phyloP scores from a whole-genome alignment of 345 rosid species.

The Trapa incisa region DNA sequence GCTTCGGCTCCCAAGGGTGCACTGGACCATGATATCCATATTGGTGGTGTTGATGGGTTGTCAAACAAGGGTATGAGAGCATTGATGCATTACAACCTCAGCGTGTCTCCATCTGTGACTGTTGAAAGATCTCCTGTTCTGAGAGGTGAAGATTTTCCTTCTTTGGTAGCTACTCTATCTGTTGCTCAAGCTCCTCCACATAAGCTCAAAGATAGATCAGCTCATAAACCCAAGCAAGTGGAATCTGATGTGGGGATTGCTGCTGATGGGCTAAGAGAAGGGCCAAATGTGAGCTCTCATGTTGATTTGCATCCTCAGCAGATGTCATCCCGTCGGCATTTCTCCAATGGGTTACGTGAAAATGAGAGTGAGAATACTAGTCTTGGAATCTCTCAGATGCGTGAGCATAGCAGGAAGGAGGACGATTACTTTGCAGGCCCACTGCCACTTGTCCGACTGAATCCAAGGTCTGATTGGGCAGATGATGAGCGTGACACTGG shows the following conservation, averaged over 20 bases:
- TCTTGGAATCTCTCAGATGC: slow-evolving; percentile 23
- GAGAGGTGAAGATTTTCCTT: slow-evolving; percentile 95
- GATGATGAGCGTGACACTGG: slow-evolving; percentile 99
- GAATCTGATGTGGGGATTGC: slow-evolving; percentile 22
- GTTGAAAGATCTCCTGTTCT: slow-evolving; percentile 53
- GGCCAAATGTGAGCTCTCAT: slow-evolving; percentile 22
- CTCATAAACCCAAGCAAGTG: slow-evolving; percentile 55
- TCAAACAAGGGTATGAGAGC: slow-evolving; percentile 30
- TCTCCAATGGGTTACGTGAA: slow-evolving; percentile 27
- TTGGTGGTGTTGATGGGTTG: slow-evolving; percentile 30
- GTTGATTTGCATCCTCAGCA: slow-evolving; percentile 54
- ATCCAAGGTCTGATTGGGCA: slow-evolving; percentile 95
- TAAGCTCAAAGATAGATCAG: slow-evolving; percentile 64
- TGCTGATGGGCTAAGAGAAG: slow-evolving; percentile 29
- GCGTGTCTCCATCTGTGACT: slow-evolving; percentile 22
- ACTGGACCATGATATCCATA: slow-evolving; percentile 21
- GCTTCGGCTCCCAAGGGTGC: slow-evolving; percentile 7
- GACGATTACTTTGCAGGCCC: slow-evolving; percentile 59
- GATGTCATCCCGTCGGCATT: slow-evolving; percentile 29
- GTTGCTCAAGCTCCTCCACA: slow-evolving; percentile 33
- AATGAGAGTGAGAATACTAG: slow-evolving; percentile 21
- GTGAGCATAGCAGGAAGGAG: slow-evolving; percentile 41
- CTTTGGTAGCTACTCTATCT: slow-evolving; percentile 67
- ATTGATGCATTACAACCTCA: slow-evolving; percentile 27
- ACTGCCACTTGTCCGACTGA: slow-evolving; percentile 61